Evolutionary conservation across 139 green algal species (phyloP), one percentile per base, ranked within the genome.

Genomic region (Desmodesmus armatus): DNA sequence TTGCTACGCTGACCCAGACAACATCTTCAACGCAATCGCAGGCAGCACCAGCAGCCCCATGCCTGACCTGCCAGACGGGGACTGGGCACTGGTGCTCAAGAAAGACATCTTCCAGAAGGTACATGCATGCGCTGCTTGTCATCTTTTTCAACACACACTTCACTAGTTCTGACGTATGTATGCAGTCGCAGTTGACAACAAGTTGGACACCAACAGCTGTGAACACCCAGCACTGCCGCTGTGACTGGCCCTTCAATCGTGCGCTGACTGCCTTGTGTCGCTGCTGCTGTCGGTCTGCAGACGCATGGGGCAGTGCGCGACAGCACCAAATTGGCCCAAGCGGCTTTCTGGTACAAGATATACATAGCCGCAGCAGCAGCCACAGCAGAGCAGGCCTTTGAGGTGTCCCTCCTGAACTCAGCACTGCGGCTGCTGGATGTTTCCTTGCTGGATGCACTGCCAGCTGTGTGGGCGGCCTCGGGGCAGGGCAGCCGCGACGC

Each of bases 41-140:
- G 83, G 88, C 37, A 81, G 65, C 5, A 19, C 87, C 35, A 79
- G 87, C 31, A 60, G 89, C 35, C 33, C 86, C 39, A 88, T 96
- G 6, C 66, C 88, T 27, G 94, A 96, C 72, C 74, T 92, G 19
- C 94, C 94, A 25, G 94, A 96, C 60, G 94, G 93, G 1, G 29
- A 91, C 37, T 97, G 94, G 94, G 84, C 86, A 19, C 78, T 97
- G 17, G 66, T 88, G 23, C 75, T 97, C 44, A 96, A 96, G 85
- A 83, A 90, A 0, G 94, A 97, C 88, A 93, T 95, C 31, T 96
- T 97, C 77, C 77, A 91, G 65, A 97, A 97, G 78, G 90, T 96
- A 13, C 47, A 55, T 55, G 47, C 47, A 21, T 7, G 13, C 13
- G 47, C 47, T 55, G 47, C 47, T 55, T 55, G 47, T 13, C 0